Conservation (phyloP, 352 stramenopile species). For the Globisporangium nunn region DNA sequence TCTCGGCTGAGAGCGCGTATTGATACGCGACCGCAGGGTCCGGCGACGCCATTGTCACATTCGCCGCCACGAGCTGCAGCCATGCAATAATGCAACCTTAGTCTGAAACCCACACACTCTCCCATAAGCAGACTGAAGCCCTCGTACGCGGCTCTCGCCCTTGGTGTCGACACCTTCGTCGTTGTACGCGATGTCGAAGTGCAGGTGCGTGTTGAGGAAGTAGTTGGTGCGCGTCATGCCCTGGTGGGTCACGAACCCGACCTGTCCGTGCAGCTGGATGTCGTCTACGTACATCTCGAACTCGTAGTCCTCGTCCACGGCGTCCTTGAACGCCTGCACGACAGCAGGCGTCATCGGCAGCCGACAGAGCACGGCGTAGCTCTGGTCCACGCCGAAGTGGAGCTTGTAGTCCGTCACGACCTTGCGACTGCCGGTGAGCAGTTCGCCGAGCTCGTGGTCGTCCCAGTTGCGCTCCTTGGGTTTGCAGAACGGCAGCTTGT, state of each 20-base stretch:
- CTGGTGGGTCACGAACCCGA: conserved; percentile 86
- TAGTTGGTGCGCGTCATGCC: conserved; percentile 67
- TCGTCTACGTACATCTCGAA: conserved; percentile 99
- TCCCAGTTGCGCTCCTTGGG: conserved; percentile 79
- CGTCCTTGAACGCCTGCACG: conserved; percentile 90
- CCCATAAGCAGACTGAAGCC: neutral
- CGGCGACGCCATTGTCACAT: conserved; percentile 53
- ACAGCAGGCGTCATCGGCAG: conserved; percentile 67
- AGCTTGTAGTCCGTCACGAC: conserved; percentile 80
- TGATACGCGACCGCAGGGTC: conserved; percentile 53
- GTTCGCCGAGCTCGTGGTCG: conserved; percentile 90
- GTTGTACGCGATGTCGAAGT: conserved; percentile 95
- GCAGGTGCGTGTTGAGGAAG: conserved; percentile 94
- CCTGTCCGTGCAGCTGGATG: conserved; percentile 94
- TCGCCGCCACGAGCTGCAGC: conserved; percentile 57
- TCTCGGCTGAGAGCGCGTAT: conserved; percentile 41
- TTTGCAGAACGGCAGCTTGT: conserved; percentile 95
- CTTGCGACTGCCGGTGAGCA: conserved; percentile 94
- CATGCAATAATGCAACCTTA: neutral
- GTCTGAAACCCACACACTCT: neutral
- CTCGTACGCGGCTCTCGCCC: conserved; percentile 54
- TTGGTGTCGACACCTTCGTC: conserved; percentile 75
- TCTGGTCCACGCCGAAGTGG: conserved; percentile 75
- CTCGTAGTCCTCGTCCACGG: conserved; percentile 96
- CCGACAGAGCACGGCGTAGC: conserved; percentile 89